phyloP scores from a whole-genome alignment of 495 filamentous ascomycete species.

The Neurospora cerealis region DNA sequence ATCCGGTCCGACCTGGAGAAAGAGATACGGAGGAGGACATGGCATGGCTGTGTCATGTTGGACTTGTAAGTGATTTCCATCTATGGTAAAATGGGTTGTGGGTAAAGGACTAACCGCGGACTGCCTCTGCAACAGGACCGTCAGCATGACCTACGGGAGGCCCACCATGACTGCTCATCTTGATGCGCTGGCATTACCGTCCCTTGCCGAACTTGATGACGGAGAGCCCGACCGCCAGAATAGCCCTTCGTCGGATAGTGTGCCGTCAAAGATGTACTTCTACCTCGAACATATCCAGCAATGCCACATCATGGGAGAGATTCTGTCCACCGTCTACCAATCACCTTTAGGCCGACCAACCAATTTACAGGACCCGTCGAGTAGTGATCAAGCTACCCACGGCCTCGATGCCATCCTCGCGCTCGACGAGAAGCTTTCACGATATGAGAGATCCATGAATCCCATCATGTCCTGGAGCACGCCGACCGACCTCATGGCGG shows the following conservation, averaged over 20 bases:
- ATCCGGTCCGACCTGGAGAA: slow-evolving; percentile 24
- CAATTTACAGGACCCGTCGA: background rate
- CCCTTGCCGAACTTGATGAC: slow-evolving; percentile 7
- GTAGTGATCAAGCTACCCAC: slow-evolving; percentile 8
- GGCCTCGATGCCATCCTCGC: slow-evolving; percentile 32
- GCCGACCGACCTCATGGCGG: slow-evolving; percentile 3
- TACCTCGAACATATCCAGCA: slow-evolving; percentile 33
- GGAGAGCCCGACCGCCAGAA: slow-evolving; percentile 1
- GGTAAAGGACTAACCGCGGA: background rate
- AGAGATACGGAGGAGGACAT: slow-evolving; percentile 36
- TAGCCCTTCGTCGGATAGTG: background rate
- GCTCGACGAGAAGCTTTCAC: slow-evolving; percentile 29
- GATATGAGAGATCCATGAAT: slow-evolving; percentile 27
- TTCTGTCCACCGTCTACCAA: slow-evolving; percentile 36
- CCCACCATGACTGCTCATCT: slow-evolving; percentile 36
- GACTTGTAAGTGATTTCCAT: slow-evolving; percentile 28
- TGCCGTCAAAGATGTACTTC: slow-evolving; percentile 22
- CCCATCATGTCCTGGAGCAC: slow-evolving; percentile 29
- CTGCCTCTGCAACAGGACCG: slow-evolving; percentile 19
- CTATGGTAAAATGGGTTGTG: background rate
- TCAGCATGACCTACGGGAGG: slow-evolving; percentile 40
- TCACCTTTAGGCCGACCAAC: slow-evolving; percentile 22
- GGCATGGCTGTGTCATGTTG: slow-evolving; percentile 40
- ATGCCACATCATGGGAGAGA: slow-evolving; percentile 33
- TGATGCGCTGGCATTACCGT: slow-evolving; percentile 23